Evolutionary conservation across 805 yeast genomes (phyloP), one percentile per base, ranked within the genome.

Genomic region (Cyberlindnera meyerae): DNA sequence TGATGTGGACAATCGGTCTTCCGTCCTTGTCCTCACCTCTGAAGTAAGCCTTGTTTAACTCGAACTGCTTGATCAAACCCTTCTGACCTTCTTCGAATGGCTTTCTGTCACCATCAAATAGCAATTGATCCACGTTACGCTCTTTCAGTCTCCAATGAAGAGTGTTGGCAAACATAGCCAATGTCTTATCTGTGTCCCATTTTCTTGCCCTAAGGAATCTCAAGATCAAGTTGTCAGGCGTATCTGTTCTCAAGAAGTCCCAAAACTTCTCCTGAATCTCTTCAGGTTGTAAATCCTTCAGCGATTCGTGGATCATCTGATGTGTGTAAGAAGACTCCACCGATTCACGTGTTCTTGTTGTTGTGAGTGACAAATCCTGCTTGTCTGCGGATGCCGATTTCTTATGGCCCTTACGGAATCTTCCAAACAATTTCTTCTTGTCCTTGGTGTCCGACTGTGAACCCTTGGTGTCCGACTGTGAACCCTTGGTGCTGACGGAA

Each of bases 191-290:
- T 16, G 79, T 68, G 46, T 82, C 77, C 80, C 87, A 87, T 62
- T 87, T 87, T 62, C 96, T 78, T 26, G 96, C 96, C 49, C 95
- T 71, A 18, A 85, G 61, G 52, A 82, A 89, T 51, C 95, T 73
- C 52, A 89, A 67, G 21, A 86, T 34, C 47, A 80, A 60, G 50
- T 83, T 81, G 60, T 93, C 99, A 4, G 94, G 83, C 31, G 80
- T 70, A 57, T 90, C 97, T 28, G 77, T 72, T 61, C 90, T 78
- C 34, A 77, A 52, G 68, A 79, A 68, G 29, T 63, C 55, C 81
- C 82, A 75, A 54, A 79, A 68, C 44, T 71, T 69, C 8, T 58
- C 58, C 43, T 75, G 73, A 8, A 78, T 52, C 15, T 66, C 68
- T 16, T 66, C 68, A 0, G 81, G 73, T 17, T 77, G 68, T 41